Percentiles rank a stretch among this genome's conserved stretches.
Evolutionary conservation across 495 filamentous ascomycete genomes (phyloP).

Genomic region (Neurospora discreta): DNA sequence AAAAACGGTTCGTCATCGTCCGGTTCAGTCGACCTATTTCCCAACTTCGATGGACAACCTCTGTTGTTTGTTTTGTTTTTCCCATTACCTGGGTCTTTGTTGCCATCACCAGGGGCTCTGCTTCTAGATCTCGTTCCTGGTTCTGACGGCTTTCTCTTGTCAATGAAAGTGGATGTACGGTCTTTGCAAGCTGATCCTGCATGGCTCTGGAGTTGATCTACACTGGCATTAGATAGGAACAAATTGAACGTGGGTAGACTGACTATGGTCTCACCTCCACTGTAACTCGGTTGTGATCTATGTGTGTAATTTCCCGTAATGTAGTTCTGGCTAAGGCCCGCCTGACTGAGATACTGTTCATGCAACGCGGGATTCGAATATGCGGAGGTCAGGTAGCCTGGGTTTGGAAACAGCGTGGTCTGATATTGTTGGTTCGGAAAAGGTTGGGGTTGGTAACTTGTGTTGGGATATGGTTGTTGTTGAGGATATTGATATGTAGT

Average conservation of each 20-base stretch:
- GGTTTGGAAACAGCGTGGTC: not conserved
- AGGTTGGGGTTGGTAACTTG: not conserved
- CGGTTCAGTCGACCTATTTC: not conserved
- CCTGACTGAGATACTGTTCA: not conserved
- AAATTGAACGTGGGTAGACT: not conserved
- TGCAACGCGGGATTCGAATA: not conserved
- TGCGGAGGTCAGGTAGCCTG: not conserved
- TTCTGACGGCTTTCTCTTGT: not conserved
- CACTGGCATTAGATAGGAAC: not conserved
- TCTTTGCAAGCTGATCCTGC: not conserved
- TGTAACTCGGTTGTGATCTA: not conserved
- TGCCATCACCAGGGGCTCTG: not conserved
- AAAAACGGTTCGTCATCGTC: not conserved
- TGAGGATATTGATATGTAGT: not conserved
- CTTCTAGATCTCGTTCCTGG: not conserved
- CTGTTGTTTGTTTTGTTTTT: slow-evolving; percentile 1
- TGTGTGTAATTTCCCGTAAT: not conserved
- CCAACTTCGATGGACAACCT: not conserved
- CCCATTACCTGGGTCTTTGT: not conserved
- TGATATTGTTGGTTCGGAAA: not conserved
- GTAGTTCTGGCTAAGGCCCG: not conserved
- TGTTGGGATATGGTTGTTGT: not conserved
- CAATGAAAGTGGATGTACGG: not conserved
- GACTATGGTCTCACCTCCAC: not conserved
- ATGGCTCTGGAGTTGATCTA: not conserved